Conservation (phyloP, 2,329 filamentous ascomycete species). For the Zymoseptoria passerinii region DNA sequence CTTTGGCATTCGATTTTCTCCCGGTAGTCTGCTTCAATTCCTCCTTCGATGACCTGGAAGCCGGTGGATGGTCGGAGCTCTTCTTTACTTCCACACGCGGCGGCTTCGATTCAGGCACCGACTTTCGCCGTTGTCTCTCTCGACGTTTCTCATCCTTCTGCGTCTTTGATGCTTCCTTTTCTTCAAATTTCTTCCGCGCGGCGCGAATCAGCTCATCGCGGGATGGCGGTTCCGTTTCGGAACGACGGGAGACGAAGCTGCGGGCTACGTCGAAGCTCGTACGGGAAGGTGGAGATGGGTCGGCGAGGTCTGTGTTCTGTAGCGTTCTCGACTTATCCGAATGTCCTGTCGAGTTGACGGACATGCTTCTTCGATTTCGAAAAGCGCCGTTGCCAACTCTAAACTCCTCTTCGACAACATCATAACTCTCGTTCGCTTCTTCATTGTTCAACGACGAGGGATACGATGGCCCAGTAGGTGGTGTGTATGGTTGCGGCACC, state of each 20-base stretch:
- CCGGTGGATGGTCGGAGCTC: not conserved
- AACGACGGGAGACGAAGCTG: conserved; percentile 36
- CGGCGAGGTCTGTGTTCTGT: conserved; percentile 43
- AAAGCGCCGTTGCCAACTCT: conserved; percentile 29
- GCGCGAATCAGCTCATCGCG: conserved; percentile 50
- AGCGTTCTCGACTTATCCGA: conserved; percentile 35
- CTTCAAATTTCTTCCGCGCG: conserved; percentile 49
- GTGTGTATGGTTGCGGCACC: conserved; percentile 46
- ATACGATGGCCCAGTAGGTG: conserved; percentile 43
- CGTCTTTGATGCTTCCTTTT: conserved; percentile 51
- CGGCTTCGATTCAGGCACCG: conserved; percentile 9
- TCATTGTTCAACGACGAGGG: conserved; percentile 41
- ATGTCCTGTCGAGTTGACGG: conserved; percentile 32
- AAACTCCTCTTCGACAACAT: conserved; percentile 41
- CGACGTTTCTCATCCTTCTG: conserved; percentile 44
- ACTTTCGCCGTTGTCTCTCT: conserved; percentile 35
- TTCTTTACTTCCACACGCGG: not conserved
- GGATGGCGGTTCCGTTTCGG: conserved; percentile 44
- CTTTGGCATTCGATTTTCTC: conserved; percentile 10
- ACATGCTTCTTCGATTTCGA: conserved; percentile 35
- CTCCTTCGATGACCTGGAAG: not conserved
- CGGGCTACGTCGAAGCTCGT: conserved; percentile 51
- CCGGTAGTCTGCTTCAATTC: conserved; percentile 12
- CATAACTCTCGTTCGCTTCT: conserved; percentile 32
- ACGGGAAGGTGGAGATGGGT: conserved; percentile 46